These are phyloP conservation scores for Mycena epipterygia DNA, from an alignment of 768 basidiomycete genomes.

Conservation along the genomic window DNA sequence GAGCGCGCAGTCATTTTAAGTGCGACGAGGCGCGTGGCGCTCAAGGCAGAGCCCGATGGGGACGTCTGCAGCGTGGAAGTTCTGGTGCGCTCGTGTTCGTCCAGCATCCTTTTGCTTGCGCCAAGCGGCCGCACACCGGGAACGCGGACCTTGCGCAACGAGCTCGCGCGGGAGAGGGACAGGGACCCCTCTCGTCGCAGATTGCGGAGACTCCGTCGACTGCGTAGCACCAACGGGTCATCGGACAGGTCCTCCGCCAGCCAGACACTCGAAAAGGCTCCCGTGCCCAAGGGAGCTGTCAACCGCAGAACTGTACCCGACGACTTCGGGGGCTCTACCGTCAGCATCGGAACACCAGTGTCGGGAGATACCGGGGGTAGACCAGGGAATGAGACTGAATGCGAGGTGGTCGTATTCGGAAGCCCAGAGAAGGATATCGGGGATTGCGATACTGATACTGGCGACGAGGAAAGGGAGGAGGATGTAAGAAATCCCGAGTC, in stretches of 20 bases:
- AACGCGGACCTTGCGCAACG: constrained; percentile 32
- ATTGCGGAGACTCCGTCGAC: constrained; percentile 57
- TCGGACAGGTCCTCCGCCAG: constrained; percentile 69
- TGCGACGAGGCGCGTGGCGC: constrained; percentile 52
- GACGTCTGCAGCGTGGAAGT: constrained; percentile 11
- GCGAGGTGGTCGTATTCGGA: constrained; percentile 15
- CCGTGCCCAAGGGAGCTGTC: constrained; percentile 71
- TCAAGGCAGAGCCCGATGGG: not conserved
- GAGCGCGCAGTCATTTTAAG: constrained; percentile 63
- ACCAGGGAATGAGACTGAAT: constrained; percentile 31
- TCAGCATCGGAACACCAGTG: constrained; percentile 15
- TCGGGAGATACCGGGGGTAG: constrained; percentile 29
- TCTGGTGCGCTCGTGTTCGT: constrained; percentile 25
- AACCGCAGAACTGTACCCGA: constrained; percentile 60
- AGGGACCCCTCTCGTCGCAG: constrained; percentile 44
- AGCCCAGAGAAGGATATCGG: constrained; percentile 29
- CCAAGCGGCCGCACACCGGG: constrained; percentile 35
- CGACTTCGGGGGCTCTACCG: constrained; percentile 19
- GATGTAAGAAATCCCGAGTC: constrained; percentile 42
- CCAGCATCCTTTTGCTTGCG: constrained; percentile 28
- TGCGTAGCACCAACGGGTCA: constrained; percentile 58
- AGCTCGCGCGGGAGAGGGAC: constrained; percentile 30
- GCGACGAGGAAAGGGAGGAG: constrained; percentile 30
- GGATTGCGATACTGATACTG: constrained; percentile 28
- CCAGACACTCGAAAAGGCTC: constrained; percentile 85